phyloP scores from a whole-genome alignment of 1,139 yeast species.

The Saccharomyces uvarum region DNA sequence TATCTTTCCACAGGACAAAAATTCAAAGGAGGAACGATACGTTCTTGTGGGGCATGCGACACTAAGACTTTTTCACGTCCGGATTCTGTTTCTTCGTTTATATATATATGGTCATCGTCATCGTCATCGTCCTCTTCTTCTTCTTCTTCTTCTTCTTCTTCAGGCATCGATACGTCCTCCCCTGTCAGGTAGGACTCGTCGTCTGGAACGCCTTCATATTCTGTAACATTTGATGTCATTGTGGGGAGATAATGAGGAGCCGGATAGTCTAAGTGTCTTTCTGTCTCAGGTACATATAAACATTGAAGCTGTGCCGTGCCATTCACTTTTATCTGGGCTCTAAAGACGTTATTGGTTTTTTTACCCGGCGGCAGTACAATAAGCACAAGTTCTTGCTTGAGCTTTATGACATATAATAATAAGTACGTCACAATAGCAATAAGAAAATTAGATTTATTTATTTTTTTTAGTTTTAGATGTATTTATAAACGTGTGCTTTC shows the following conservation, averaged over 20 bases:
- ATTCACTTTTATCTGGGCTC: not conserved
- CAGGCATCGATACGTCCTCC: not conserved
- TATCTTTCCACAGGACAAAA: conserved; percentile 90
- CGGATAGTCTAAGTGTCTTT: not conserved
- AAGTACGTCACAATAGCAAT: too few relatives aligned
- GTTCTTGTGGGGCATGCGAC: conserved; percentile 42
- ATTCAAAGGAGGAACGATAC: conserved; percentile 87
- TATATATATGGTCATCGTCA: conserved; percentile 25
- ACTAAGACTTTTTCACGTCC: conserved; percentile 26
- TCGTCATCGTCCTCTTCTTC: conserved; percentile 21
- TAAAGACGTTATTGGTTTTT: not conserved
- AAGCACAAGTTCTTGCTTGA: too few relatives aligned
- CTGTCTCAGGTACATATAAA: not conserved
- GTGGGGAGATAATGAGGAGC: not conserved
- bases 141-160: conserved; percentile 8
- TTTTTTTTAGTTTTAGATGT: too few relatives aligned
- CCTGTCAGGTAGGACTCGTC: not conserved
- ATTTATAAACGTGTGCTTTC: not conserved
- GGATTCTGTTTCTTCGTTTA: conserved; percentile 30
- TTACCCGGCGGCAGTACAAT: too few relatives aligned
- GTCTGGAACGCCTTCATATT: not conserved
- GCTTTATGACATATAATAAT: too few relatives aligned
- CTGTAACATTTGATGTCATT: not conserved
- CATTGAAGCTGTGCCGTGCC: not conserved
- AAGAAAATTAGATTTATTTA: too few relatives aligned